A percentile compares a stretch with the other conserved stretches of the same genome.
Evolutionary conservation across 148 eudicot genomes (phyloP).

Genomic region (Rhododendron mucronatum): DNA sequence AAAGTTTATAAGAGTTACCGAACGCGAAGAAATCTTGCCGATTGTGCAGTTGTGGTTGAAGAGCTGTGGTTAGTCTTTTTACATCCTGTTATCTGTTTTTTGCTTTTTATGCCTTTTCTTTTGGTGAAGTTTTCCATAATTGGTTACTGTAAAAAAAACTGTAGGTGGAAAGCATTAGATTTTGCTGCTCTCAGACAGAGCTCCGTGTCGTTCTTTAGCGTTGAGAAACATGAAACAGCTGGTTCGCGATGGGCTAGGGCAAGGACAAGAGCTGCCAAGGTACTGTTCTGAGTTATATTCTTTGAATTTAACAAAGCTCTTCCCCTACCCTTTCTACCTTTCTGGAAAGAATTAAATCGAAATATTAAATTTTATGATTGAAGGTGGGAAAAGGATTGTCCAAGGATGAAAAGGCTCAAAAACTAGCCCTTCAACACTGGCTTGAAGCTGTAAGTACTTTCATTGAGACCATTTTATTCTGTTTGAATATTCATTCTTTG

Average conservation of each 20-base stretch:
- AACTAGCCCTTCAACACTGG: slow-evolving; percentile 54
- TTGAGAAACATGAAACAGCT: slow-evolving; percentile 71
- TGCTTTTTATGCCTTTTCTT: not conserved
- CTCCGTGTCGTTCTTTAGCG: slow-evolving; percentile 67
- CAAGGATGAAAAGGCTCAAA: slow-evolving; percentile 52
- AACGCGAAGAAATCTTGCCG: slow-evolving; percentile 81
- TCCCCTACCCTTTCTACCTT: not conserved
- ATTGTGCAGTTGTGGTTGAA: slow-evolving; percentile 91
- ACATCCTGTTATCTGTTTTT: not conserved
- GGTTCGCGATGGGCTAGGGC: slow-evolving; percentile 86
- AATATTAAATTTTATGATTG: not conserved
- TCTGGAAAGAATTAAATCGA: not conserved
- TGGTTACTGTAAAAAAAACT: not conserved
- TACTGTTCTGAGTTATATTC: slow-evolving; percentile 1
- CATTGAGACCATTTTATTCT: not conserved
- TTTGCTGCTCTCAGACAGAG: slow-evolving; percentile 75
- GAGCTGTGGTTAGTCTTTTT: slow-evolving; percentile 57
- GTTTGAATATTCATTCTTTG: not conserved
- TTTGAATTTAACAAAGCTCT: not conserved
- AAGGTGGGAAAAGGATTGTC: slow-evolving; percentile 58
- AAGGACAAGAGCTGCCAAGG: slow-evolving; percentile 81
- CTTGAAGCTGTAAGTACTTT: slow-evolving; percentile 80
- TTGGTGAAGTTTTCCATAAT: slow-evolving; percentile 1
- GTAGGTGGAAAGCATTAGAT: slow-evolving; percentile 93
- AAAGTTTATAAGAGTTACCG: slow-evolving; percentile 88